Base-by-base conservation (phyloP, 202 grass and related monocot species). In the Digitaria exilis region DNA sequence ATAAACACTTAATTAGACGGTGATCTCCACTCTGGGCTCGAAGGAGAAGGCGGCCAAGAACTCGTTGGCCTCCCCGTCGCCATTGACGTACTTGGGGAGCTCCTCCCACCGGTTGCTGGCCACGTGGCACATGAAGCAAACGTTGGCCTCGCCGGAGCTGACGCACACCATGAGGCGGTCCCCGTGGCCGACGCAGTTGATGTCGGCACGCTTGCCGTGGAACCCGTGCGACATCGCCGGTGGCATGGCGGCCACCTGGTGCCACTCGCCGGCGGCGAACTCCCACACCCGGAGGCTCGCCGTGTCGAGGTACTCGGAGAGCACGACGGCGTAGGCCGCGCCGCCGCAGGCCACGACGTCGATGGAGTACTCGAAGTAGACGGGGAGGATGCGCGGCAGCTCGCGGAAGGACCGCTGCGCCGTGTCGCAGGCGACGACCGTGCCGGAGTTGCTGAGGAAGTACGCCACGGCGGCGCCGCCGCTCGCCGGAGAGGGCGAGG, bases 11-110 rank as follows among this genome's bases (percentile, higher is more conserved):
- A n/a, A n/a, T n/a, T 82, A 98, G 7, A 92, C 85, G 62, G 66
- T 45, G 61, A 88, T 90, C 84, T 98, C 93, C 17, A 98, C 9
- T 75, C 96, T 98, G 54, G 96, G 96, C 81, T 98, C 96, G 73
- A 98, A 98, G 51, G 90, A 87, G 85, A 98, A 98, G 32, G 96
- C 90, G 77, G 91, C 92, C 73, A 95, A 83, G 85, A 94, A 98
- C 46, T 95, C 85, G 67, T 64, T 90, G 73, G 67, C 83, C 84
- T 76, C 87, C 6, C 91, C 89, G 39, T 85, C 67, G 28, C 78
- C 74, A 34, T 76, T 69, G 86, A 42, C 59, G 76, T 86, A 87
- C 58, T 86, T 85, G 37, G 93, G 89, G 34, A 98, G 77, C 89
- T 93, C 91, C 78, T 88, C 69, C 96, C 96, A 98, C 41, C 46